These are phyloP conservation scores for Tulasnella calospora DNA, from an alignment of 768 basidiomycete species.

Conservation along the genomic window DNA sequence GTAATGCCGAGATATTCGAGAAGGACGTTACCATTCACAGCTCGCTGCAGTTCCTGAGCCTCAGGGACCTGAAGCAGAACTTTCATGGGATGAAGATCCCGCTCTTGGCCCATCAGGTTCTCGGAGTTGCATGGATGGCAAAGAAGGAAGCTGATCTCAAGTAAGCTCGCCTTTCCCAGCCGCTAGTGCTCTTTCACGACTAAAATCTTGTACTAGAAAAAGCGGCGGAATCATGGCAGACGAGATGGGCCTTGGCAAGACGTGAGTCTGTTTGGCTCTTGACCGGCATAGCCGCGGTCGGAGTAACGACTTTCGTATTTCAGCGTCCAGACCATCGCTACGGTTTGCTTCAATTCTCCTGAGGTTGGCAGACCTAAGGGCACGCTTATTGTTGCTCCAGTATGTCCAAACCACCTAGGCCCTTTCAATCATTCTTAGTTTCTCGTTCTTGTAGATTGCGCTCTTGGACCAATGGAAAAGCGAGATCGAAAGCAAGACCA, in stretches of 20 bases:
- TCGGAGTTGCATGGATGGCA: slow-evolving; percentile 41
- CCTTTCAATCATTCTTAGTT: neutral
- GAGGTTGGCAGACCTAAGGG: slow-evolving; percentile 31
- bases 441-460: slow-evolving; percentile 30
- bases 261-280: slow-evolving; percentile 20
- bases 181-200: neutral
- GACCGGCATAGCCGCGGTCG: neutral
- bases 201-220: neutral
- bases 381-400: slow-evolving; percentile 37
- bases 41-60: slow-evolving; percentile 33
- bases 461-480: slow-evolving; percentile 34
- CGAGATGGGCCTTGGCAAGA: slow-evolving; percentile 30
- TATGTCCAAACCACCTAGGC: neutral
- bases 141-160: slow-evolving; percentile 26
- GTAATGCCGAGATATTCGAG: slow-evolving; percentile 28
- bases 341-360: slow-evolving; percentile 34
- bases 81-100: slow-evolving; percentile 35
- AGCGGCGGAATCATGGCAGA: slow-evolving; percentile 29
- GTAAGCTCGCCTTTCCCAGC: neutral
- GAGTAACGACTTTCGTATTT: slow-evolving; percentile 26
- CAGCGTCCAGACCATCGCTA: slow-evolving; percentile 34
- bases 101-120: slow-evolving; percentile 38
- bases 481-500: slow-evolving; percentile 35
- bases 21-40: slow-evolving; percentile 36
- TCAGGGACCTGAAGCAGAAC: slow-evolving; percentile 31